These are phyloP conservation scores for Globisporangium splendens DNA, from an alignment of 352 stramenopile species.

Conservation along the genomic window DNA sequence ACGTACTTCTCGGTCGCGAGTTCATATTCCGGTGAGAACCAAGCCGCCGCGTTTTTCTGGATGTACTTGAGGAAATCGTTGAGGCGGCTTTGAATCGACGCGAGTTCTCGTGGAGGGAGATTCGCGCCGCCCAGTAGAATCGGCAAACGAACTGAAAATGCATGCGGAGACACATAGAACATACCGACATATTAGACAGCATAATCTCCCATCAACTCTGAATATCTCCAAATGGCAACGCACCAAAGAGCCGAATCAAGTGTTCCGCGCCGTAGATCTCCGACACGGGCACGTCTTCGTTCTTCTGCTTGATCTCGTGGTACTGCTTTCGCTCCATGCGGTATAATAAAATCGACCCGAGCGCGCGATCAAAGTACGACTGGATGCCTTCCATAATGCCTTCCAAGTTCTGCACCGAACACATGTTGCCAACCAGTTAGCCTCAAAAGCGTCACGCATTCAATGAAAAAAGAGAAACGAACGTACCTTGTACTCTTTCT, in stretches of 20 bases:
- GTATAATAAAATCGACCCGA: conserved; percentile 91
- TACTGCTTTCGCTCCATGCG: conserved; percentile 89
- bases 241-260: conserved; percentile 87
- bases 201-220: background rate
- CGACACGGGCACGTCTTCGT: conserved; percentile 63
- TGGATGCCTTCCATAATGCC: conserved; percentile 83
- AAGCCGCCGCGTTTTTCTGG: conserved; percentile 69
- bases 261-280: conserved; percentile 92
- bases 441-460: too few species aligned
- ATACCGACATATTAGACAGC: background rate
- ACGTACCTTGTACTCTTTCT: conserved; percentile 71
- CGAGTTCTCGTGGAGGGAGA: conserved; percentile 51
- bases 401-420: conserved; percentile 52
- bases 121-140: conserved; percentile 62
- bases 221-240: conserved; percentile 11
- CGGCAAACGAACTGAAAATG: conserved; percentile 63
- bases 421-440: background rate
- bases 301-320: conserved; percentile 61
- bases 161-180: background rate
- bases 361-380: conserved; percentile 86
- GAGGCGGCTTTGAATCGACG: conserved; percentile 66
- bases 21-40: conserved; percentile 71
- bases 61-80: conserved; percentile 85
- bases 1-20: conserved; percentile 46
- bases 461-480: background rate